A percentile compares a stretch with the other conserved stretches of the same genome.
Conservation (phyloP, 163 green algal genomes). For the Scenedesmus sp. region DNA sequence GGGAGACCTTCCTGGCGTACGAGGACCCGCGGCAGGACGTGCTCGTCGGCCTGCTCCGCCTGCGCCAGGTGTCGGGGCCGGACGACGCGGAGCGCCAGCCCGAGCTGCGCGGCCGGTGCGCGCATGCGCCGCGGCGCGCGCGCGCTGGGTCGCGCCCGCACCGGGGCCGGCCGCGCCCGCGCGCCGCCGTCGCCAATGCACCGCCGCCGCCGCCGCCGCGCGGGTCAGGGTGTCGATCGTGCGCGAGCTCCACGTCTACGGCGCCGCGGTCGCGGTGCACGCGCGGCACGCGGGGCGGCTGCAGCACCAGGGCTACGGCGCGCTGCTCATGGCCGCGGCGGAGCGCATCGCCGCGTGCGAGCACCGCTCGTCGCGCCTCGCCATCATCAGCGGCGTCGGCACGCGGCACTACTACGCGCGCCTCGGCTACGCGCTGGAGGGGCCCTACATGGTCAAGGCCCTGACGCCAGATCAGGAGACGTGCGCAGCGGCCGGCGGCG, state of each 20-base stretch:
- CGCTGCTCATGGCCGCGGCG: conserved; percentile 93
- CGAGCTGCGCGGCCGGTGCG: conserved; percentile 66
- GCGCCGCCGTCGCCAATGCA: no score
- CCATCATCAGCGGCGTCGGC: conserved; percentile 97
- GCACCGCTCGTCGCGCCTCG: conserved; percentile 89
- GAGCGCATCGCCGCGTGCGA: conserved; percentile 91
- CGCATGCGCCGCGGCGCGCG: no score
- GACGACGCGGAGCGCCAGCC: conserved; percentile 66
- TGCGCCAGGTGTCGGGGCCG: conserved; percentile 68
- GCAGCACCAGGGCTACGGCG: conserved; percentile 96
- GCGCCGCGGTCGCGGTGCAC: conserved; percentile 92
- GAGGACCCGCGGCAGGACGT: conserved; percentile 96
- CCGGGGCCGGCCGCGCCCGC: no score
- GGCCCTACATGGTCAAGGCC: conserved; percentile 96
- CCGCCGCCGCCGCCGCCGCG: not conserved
- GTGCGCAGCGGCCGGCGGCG: not conserved
- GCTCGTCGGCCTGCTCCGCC: conserved; percentile 91
- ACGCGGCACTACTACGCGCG: conserved; percentile 97
- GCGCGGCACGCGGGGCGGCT: conserved; percentile 84
- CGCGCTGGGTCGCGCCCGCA: not conserved
- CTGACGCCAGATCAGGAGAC: conserved; percentile 51
- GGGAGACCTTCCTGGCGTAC: conserved; percentile 98
- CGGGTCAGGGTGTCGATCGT: conserved; percentile 81
- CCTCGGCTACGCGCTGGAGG: conserved; percentile 95
- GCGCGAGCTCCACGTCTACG: conserved; percentile 98